Evolutionary conservation across 495 filamentous ascomycete genomes (phyloP).

Genomic region (Aspergillus haitiensis): DNA sequence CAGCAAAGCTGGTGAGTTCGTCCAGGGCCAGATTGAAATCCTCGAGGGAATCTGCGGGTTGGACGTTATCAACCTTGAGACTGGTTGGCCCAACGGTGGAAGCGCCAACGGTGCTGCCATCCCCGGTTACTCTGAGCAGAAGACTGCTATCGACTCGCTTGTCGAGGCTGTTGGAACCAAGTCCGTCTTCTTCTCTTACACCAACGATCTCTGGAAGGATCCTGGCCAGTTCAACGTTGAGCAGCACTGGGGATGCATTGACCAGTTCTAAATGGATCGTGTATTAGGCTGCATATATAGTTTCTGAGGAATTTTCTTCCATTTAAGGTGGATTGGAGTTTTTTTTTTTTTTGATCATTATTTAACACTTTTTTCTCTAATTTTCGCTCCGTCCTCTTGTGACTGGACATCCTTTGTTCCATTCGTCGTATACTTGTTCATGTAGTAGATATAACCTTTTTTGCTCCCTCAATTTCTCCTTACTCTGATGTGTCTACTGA

Average conservation of each 20-base stretch:
- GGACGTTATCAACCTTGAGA: conserved; percentile 77
- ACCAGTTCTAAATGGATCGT: conserved; percentile 47
- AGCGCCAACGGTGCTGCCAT: conserved; percentile 67
- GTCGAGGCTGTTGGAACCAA: conserved; percentile 53
- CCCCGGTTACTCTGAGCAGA: conserved; percentile 67
- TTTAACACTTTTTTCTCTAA: conserved; percentile 6
- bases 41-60: conserved; percentile 68
- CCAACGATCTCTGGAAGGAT: conserved; percentile 80
- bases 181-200: conserved; percentile 77
- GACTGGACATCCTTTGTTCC: conserved; percentile 29
- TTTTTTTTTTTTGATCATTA: conserved; percentile 6
- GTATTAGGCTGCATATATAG: conserved; percentile 20
- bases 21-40: conserved; percentile 61
- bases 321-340: conserved; percentile 29
- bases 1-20: conserved; percentile 69
- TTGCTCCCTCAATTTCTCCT: conserved; percentile 24
- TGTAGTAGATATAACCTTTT: conserved; percentile 43
- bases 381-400: conserved; percentile 1
- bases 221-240: conserved; percentile 71
- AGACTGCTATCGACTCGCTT: conserved; percentile 67
- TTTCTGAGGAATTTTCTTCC: conserved; percentile 19
- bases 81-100: conserved; percentile 82
- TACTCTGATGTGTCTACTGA: conserved; percentile 32
- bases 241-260: conserved; percentile 70
- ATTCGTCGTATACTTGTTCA: conserved; percentile 33